phyloP scores from a whole-genome alignment of 768 basidiomycete species.

The Suillus placidus region DNA sequence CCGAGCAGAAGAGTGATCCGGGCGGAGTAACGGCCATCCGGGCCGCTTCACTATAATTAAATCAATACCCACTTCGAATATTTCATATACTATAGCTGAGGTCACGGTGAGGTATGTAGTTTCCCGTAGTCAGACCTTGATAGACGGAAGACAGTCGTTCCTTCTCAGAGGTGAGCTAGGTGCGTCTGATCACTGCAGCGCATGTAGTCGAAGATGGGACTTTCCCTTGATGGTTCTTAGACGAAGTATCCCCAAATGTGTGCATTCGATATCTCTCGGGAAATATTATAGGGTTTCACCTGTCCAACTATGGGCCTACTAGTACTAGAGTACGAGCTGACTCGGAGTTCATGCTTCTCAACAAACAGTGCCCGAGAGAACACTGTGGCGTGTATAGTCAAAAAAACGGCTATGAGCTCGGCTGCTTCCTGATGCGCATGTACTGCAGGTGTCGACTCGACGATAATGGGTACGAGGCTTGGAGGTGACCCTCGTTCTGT shows the following conservation, averaged over 20 bases:
- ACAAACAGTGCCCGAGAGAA: conserved; percentile 3
- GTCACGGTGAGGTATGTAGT: neutral
- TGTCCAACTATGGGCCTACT: neutral
- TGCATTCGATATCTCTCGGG: neutral
- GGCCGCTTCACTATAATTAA: neutral
- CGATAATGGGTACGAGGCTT: neutral
- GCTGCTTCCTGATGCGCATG: conserved; percentile 2
- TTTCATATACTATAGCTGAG: neutral
- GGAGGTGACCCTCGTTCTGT: neutral
- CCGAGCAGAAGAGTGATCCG: neutral
- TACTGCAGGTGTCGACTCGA: neutral
- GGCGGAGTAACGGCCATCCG: neutral
- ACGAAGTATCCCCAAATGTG: neutral
- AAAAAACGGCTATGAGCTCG: conserved; percentile 3
- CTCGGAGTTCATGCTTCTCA: neutral
- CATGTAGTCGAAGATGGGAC: neutral
- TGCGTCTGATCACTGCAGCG: neutral
- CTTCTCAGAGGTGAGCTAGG: neutral
- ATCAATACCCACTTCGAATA: neutral
- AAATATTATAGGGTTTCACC: neutral
- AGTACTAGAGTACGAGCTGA: neutral
- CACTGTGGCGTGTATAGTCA: conserved; percentile 4
- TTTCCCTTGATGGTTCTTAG: neutral
- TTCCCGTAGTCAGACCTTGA: neutral
- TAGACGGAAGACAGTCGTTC: neutral